Percentiles rank a stretch among this genome's conserved stretches.
phyloP scores from a whole-genome alignment of 768 basidiomycete genomes.

The Chalciporus chontae region DNA sequence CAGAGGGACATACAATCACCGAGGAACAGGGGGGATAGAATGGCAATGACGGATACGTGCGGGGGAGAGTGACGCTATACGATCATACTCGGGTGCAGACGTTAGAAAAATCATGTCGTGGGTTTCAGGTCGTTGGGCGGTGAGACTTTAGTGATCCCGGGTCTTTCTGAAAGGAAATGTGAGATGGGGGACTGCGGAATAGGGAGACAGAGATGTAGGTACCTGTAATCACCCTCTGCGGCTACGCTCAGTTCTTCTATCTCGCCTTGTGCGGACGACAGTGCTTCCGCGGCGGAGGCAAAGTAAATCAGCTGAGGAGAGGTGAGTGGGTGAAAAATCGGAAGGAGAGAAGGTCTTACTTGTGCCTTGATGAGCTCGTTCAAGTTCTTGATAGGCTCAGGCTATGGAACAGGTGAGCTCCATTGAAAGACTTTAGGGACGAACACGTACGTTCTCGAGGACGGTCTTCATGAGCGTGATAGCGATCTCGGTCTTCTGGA shows the following conservation, averaged over 20 bases:
- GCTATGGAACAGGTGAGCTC: slow-evolving; percentile 43
- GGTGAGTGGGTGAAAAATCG: slow-evolving; percentile 3
- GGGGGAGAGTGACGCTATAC: slow-evolving; percentile 11
- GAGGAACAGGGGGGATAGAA: not conserved
- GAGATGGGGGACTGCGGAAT: not conserved
- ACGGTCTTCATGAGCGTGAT: slow-evolving; percentile 98
- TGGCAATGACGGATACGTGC: slow-evolving; percentile 1
- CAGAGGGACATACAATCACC: not conserved
- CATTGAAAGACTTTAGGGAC: not conserved
- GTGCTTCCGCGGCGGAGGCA: slow-evolving; percentile 72
- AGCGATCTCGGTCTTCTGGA: slow-evolving; percentile 96
- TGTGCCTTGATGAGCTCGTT: slow-evolving; percentile 92
- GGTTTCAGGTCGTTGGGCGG: not conserved
- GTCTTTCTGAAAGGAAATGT: slow-evolving; percentile 57
- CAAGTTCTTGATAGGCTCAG: slow-evolving; percentile 93
- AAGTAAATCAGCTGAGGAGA: slow-evolving; percentile 60
- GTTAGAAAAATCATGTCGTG: not conserved
- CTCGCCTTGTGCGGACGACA: slow-evolving; percentile 82
- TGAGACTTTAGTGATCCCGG: slow-evolving; percentile 69
- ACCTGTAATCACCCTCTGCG: slow-evolving; percentile 95
- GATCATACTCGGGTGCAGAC: slow-evolving; percentile 12
- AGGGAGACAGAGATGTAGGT: not conserved
- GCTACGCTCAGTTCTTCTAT: slow-evolving; percentile 91
- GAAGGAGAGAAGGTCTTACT: slow-evolving; percentile 31
- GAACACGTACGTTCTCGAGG: slow-evolving; percentile 81